These are phyloP conservation scores for Metschnikowia continentalis DNA, from an alignment of 805 yeast species.

Conservation along the genomic window DNA sequence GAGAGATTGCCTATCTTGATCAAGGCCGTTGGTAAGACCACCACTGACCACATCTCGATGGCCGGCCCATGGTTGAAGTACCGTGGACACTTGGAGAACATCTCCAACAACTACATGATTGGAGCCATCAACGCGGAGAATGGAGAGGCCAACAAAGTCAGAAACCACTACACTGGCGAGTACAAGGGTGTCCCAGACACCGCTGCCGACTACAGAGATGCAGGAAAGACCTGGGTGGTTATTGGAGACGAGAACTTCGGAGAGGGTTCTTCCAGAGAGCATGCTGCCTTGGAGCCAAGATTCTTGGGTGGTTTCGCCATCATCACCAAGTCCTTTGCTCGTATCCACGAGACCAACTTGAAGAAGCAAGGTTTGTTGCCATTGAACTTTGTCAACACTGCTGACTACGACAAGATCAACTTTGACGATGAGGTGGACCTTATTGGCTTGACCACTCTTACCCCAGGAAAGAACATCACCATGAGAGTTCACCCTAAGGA, in stretches of 20 bases:
- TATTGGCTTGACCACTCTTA: slow-evolving; percentile 73
- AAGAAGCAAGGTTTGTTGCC: slow-evolving; percentile 99
- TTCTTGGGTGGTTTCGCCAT: slow-evolving; percentile 98
- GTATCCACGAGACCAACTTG: slow-evolving; percentile 99
- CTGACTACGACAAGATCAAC: slow-evolving; percentile 90
- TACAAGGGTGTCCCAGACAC: slow-evolving; percentile 96
- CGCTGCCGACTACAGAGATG: slow-evolving; percentile 90
- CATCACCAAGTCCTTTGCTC: slow-evolving; percentile 95
- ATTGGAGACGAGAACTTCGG: slow-evolving; percentile 98
- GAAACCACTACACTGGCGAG: slow-evolving; percentile 87
- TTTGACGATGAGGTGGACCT: slow-evolving; percentile 88
- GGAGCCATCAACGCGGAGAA: slow-evolving; percentile 98
- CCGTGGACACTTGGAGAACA: slow-evolving; percentile 99
- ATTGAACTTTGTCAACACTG: slow-evolving; percentile 84
- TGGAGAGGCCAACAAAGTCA: slow-evolving; percentile 87
- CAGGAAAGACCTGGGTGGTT: slow-evolving; percentile 93
- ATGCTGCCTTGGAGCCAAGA: slow-evolving; percentile 99
- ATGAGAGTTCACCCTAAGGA: slow-evolving; percentile 70
- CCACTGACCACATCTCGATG: slow-evolving; percentile 99
- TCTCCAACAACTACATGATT: slow-evolving; percentile 98
- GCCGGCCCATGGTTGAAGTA: slow-evolving; percentile 99
- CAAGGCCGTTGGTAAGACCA: slow-evolving; percentile 95
- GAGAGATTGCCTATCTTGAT: slow-evolving; percentile 85
- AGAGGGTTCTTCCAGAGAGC: slow-evolving; percentile 99
- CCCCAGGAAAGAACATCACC: slow-evolving; percentile 89